Percentiles rank a stretch among this genome's conserved stretches.
phyloP scores from a whole-genome alignment of 177 flowering plant genomes.

The Tripterygium wilfordii region DNA sequence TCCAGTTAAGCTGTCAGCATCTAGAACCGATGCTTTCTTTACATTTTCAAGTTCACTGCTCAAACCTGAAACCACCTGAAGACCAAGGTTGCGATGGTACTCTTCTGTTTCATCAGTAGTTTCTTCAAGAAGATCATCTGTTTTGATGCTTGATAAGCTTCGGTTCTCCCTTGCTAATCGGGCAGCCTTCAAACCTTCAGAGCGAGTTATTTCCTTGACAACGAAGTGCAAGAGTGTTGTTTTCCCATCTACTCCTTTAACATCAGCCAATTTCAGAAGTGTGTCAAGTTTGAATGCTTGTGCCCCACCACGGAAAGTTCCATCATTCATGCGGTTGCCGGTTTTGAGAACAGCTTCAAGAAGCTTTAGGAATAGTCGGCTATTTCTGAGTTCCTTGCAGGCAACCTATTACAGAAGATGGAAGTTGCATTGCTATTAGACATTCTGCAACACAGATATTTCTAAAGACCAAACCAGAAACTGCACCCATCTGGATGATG shows the following conservation, averaged over 20 bases:
- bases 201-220: constrained; percentile 89
- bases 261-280: constrained; percentile 84
- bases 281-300: constrained; percentile 98
- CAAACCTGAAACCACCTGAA: constrained; percentile 74
- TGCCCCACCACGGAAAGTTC: constrained; percentile 98
- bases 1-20: constrained; percentile 60
- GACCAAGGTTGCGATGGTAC: constrained; percentile 62
- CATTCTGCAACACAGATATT: background rate
- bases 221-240: constrained; percentile 94
- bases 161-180: constrained; percentile 49
- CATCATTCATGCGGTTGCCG: constrained; percentile 97
- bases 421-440: background rate
- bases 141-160: constrained; percentile 52
- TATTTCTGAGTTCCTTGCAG: constrained; percentile 78
- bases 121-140: constrained; percentile 55
- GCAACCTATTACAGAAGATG: constrained; percentile 58
- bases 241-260: constrained; percentile 89
- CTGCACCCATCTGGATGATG: too few relatives aligned
- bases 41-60: constrained; percentile 71
- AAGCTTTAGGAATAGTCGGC: constrained; percentile 85
- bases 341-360: constrained; percentile 98
- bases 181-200: constrained; percentile 83
- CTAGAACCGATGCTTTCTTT: constrained; percentile 73
- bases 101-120: constrained; percentile 41
- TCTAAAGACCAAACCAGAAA: constrained; percentile 3